Percentiles rank a stretch among this genome's conserved stretches.
Evolutionary conservation across 2,329 filamentous ascomycete genomes (phyloP).

Genomic region (Triangularia verruculosa): DNA sequence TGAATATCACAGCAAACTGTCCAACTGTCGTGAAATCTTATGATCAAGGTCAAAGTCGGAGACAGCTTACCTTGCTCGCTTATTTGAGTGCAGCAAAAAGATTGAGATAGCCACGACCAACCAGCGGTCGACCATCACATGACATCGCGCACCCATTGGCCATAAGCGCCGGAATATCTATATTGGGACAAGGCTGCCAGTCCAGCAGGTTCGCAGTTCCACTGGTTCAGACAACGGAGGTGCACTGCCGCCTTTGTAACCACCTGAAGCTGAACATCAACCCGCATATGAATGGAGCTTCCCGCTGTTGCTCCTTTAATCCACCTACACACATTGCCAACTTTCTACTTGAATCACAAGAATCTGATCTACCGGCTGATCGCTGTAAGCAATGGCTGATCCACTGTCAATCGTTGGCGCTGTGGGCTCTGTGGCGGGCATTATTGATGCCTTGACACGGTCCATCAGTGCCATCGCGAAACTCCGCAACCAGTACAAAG

Average conservation of each 20-base stretch:
- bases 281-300: not conserved
- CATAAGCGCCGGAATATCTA: not conserved
- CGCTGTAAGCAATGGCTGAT: not conserved
- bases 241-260: not conserved
- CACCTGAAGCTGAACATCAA: too few relatives aligned
- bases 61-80: too few relatives aligned
- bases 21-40: too few relatives aligned
- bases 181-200: not conserved
- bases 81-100: too few relatives aligned
- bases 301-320: not conserved
- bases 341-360: too few relatives aligned
- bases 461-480: not conserved
- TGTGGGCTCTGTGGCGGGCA: constrained; percentile 1
- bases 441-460: not conserved
- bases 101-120: not conserved
- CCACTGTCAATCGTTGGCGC: not conserved
- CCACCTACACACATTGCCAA: not conserved
- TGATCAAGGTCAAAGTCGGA: too few relatives aligned
- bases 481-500: not conserved
- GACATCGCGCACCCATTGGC: not conserved
- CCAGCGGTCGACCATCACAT: not conserved
- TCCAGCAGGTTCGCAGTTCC: too few relatives aligned
- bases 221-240: too few relatives aligned
- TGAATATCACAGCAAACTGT: too few relatives aligned
- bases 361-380: too few relatives aligned